Percentiles rank a stretch among this genome's conserved stretches.
Conservation (phyloP, 2,329 filamentous ascomycete species). For the Diaporthe sp. region DNA sequence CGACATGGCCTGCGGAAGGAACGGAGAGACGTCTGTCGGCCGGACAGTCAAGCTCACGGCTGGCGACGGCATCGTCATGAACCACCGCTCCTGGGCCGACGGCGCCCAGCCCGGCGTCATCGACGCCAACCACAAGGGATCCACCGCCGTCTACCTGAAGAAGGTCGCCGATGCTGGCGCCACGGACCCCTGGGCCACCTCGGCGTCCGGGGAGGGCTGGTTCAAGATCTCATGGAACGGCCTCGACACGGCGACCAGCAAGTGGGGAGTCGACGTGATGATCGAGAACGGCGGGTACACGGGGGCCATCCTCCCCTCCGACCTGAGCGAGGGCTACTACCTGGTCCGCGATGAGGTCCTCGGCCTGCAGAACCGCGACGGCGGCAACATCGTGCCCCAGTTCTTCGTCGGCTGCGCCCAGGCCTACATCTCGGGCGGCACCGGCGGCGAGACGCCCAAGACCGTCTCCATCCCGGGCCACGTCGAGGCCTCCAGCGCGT, state of each 20-base stretch:
- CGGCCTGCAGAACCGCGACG: slow-evolving; percentile 32
- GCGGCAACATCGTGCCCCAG: slow-evolving; percentile 27
- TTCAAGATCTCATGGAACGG: slow-evolving; percentile 34
- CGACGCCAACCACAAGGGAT: slow-evolving; percentile 30
- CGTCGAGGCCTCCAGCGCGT: slow-evolving; percentile 16
- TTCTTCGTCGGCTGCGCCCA: slow-evolving; percentile 28
- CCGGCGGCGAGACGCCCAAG: slow-evolving; percentile 3
- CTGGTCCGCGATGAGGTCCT: slow-evolving; percentile 31
- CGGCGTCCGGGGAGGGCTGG: slow-evolving; percentile 11
- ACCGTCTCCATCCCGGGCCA: slow-evolving; percentile 19
- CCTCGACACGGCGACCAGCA: slow-evolving; percentile 1
- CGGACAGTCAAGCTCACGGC: slow-evolving; percentile 16
- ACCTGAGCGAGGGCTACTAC: slow-evolving; percentile 23
- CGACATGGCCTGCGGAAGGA: slow-evolving; percentile 27
- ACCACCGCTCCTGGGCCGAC: slow-evolving; percentile 27
- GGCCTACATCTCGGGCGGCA: slow-evolving; percentile 15
- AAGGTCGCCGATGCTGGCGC: slow-evolving; percentile 9
- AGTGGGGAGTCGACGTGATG: slow-evolving; percentile 26
- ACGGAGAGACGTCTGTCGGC: slow-evolving; percentile 6
- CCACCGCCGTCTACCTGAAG: slow-evolving; percentile 30
- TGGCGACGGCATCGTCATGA: slow-evolving; percentile 29
- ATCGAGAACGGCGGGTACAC: slow-evolving; percentile 29
- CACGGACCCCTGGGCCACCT: slow-evolving; percentile 6
- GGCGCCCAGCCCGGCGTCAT: slow-evolving; percentile 30
- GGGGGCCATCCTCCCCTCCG: slow-evolving; percentile 11